Percentiles rank a stretch among this genome's conserved stretches.
phyloP scores from a whole-genome alignment of 2,329 filamentous ascomycete genomes.

The Akanthomyces dipterigenus region DNA sequence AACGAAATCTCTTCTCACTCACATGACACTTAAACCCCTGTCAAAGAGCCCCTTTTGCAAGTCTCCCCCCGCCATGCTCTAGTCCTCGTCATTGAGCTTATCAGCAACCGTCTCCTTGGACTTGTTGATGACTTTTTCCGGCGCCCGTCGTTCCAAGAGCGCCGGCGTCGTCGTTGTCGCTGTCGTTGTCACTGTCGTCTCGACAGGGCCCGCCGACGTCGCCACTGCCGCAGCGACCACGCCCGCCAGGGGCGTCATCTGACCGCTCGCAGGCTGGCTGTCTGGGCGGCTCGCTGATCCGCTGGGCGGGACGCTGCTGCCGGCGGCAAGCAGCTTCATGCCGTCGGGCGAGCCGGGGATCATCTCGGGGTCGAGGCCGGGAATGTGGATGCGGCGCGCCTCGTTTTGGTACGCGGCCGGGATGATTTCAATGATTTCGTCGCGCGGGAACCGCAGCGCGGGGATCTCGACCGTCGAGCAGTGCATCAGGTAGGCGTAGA shows the following conservation, averaged over 20 bases:
- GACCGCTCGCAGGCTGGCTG: slow-evolving; percentile 25
- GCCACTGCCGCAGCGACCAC: slow-evolving; percentile 35
- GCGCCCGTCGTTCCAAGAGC: slow-evolving; percentile 29
- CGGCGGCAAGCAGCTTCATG: slow-evolving; percentile 67
- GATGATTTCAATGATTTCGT: slow-evolving; percentile 98
- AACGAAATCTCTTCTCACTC: not conserved
- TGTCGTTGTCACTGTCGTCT: not conserved
- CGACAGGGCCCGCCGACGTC: slow-evolving; percentile 24
- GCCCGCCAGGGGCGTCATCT: slow-evolving; percentile 43
- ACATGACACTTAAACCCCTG: slow-evolving; percentile 1
- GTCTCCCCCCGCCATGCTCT: slow-evolving; percentile 10
- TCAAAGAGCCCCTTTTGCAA: not conserved
- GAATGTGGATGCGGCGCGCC: slow-evolving; percentile 83
- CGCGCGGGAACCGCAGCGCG: slow-evolving; percentile 82
- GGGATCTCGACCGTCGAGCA: slow-evolving; percentile 95
- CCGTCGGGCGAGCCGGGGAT: slow-evolving; percentile 76
- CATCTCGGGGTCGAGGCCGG: slow-evolving; percentile 56
- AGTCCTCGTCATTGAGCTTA: slow-evolving; percentile 47
- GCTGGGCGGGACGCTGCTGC: slow-evolving; percentile 17
- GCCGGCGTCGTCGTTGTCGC: too few species aligned
- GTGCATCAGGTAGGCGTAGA: slow-evolving; percentile 98
- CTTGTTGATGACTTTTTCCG: slow-evolving; percentile 44
- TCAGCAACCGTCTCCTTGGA: slow-evolving; percentile 45
- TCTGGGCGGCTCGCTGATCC: slow-evolving; percentile 14
- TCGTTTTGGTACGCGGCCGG: slow-evolving; percentile 97